A percentile compares a stretch with the other conserved stretches of the same genome.
Evolutionary conservation across 2,329 filamentous ascomycete genomes (phyloP).

Genomic region (Dothiorella sarmentorum): DNA sequence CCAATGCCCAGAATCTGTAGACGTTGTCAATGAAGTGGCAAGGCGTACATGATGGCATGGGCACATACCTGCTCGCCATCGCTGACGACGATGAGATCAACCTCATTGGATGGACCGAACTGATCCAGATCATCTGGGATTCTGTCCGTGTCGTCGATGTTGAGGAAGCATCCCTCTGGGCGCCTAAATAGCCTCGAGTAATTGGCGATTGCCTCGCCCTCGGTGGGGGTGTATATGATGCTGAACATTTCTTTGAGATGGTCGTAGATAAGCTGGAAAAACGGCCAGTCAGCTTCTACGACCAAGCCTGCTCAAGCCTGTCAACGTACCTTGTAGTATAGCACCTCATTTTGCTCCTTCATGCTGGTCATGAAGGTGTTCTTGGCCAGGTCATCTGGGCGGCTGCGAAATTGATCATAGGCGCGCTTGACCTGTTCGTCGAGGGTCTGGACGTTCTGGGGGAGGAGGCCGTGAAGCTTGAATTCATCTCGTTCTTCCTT

Average conservation of each 20-base stretch:
- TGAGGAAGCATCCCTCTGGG: slow-evolving; percentile 78
- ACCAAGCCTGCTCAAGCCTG: too few relatives aligned
- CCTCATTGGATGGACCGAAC: slow-evolving; percentile 68
- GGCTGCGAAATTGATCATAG: slow-evolving; percentile 71
- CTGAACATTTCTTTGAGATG: slow-evolving; percentile 86
- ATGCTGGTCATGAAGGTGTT: slow-evolving; percentile 85
- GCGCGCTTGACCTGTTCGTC: slow-evolving; percentile 74
- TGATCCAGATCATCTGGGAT: slow-evolving; percentile 65
- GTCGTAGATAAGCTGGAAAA: slow-evolving; percentile 63
- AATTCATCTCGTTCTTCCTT: slow-evolving; percentile 66
- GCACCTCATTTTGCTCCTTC: slow-evolving; percentile 79
- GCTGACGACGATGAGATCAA: slow-evolving; percentile 85
- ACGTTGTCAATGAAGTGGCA: background rate
- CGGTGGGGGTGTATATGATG: slow-evolving; percentile 87
- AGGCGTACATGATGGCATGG: background rate
- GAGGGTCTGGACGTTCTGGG: slow-evolving; percentile 67
- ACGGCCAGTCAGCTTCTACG: background rate
- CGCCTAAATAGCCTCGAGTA: slow-evolving; percentile 74
- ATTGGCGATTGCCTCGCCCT: slow-evolving; percentile 82
- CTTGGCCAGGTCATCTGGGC: slow-evolving; percentile 66
- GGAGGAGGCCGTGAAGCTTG: slow-evolving; percentile 69
- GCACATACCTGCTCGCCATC: slow-evolving; percentile 55
- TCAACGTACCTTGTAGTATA: slow-evolving; percentile 66
- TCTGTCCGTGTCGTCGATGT: slow-evolving; percentile 64
- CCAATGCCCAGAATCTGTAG: slow-evolving; percentile 81